Percentiles rank a stretch among this genome's conserved stretches.
phyloP scores from a whole-genome alignment of 208 protist genomes.

The Leishmania tarentolae region DNA sequence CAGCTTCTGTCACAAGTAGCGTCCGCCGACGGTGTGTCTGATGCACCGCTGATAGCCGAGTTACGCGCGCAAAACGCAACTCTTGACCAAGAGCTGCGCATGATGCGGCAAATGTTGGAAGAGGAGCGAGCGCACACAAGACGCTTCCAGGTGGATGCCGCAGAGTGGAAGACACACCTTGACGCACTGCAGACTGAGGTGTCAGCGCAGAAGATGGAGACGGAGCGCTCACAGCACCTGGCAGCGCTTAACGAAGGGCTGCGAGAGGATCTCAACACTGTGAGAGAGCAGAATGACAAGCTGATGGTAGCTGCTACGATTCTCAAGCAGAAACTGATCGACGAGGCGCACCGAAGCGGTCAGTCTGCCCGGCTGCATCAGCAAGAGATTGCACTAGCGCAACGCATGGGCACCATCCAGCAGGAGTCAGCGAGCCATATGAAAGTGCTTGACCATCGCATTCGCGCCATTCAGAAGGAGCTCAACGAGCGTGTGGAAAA shows the following conservation, averaged over 20 bases:
- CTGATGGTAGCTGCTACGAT: constrained; percentile 75
- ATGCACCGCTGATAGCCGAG: constrained; percentile 60
- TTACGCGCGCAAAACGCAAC: constrained; percentile 60
- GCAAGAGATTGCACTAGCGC: constrained; percentile 81
- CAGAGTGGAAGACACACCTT: constrained; percentile 66
- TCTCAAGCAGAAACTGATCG: constrained; percentile 78
- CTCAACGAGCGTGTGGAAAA: constrained; percentile 63
- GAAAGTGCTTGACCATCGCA: constrained; percentile 57
- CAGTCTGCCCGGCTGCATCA: constrained; percentile 56
- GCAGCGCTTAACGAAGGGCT: constrained; percentile 70
- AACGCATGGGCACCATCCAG: constrained; percentile 82
- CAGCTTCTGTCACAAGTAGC: constrained; percentile 44
- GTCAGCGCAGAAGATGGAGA: constrained; percentile 55
- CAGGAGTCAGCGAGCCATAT: constrained; percentile 70
- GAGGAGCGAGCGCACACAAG: constrained; percentile 49
- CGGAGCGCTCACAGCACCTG: constrained; percentile 56
- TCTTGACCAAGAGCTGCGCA: constrained; percentile 56
- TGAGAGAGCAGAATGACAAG: constrained; percentile 86
- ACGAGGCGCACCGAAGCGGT: constrained; percentile 60
- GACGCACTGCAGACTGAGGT: constrained; percentile 59
- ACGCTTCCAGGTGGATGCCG: constrained; percentile 56
- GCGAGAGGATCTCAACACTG: constrained; percentile 49
- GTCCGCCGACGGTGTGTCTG: constrained; percentile 15
- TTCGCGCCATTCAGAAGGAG: constrained; percentile 73
- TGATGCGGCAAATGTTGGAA: constrained; percentile 54